Conservation (phyloP, 805 yeast species). For the Blastobotrys muscicola region DNA sequence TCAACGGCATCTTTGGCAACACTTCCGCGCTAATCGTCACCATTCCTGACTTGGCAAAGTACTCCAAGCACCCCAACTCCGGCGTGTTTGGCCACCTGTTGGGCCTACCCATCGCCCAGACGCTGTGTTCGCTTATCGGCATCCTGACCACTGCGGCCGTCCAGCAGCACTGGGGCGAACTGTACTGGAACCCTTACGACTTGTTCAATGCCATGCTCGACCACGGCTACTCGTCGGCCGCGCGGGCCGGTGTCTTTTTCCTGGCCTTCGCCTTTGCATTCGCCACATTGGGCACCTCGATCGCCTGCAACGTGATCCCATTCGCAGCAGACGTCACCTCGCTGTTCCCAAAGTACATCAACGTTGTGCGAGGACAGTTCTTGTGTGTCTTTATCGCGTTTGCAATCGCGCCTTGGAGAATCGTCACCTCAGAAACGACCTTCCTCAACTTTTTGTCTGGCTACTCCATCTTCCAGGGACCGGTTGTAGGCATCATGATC, state of each 20-base stretch:
- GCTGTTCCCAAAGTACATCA: slow-evolving; percentile 47
- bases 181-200: slow-evolving; percentile 40
- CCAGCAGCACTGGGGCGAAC: slow-evolving; percentile 33
- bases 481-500: slow-evolving; percentile 32
- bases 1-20: slow-evolving; percentile 14
- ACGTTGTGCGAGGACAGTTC: slow-evolving; percentile 44
- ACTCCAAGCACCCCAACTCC: slow-evolving; percentile 6
- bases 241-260: slow-evolving; percentile 28
- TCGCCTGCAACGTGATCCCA: slow-evolving; percentile 37
- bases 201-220: slow-evolving; percentile 34
- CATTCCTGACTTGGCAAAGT: slow-evolving; percentile 15
- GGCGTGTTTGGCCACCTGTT: slow-evolving; percentile 11
- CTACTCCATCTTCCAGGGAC: slow-evolving; percentile 35
- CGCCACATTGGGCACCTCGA: slow-evolving; percentile 24
- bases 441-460: slow-evolving; percentile 31
- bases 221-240: slow-evolving; percentile 30
- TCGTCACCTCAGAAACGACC: slow-evolving; percentile 29
- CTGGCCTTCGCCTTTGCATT: slow-evolving; percentile 14
- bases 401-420: slow-evolving; percentile 31
- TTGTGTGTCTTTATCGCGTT: slow-evolving; percentile 9
- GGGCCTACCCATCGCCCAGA: slow-evolving; percentile 12
- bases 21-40: slow-evolving; percentile 13
- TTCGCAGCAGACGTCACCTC: slow-evolving; percentile 39
- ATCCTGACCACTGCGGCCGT: slow-evolving; percentile 37
- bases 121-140: slow-evolving; percentile 29